Conservation (phyloP, 371 early-diverging fungal genomes). For the Scutellospora calospora region DNA sequence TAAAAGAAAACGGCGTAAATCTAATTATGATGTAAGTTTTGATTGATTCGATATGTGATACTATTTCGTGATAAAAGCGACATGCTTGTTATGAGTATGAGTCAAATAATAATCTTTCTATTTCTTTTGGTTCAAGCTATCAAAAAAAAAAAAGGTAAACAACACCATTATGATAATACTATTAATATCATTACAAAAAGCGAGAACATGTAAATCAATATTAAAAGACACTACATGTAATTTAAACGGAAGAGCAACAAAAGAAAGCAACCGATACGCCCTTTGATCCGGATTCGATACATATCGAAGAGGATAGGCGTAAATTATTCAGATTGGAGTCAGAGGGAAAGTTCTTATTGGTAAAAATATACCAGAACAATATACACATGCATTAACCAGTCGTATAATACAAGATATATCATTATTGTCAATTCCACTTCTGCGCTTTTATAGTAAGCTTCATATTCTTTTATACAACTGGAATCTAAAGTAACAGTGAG, state of each 20-base stretch:
- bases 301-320: too few relatives aligned
- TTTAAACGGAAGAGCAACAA: not conserved
- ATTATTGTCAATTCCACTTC: too few relatives aligned
- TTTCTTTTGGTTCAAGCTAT: slow-evolving; percentile 2
- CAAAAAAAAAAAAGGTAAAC: slow-evolving; percentile 25
- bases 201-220: slow-evolving; percentile 14
- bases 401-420: too few relatives aligned
- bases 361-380: too few relatives aligned
- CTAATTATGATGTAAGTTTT: slow-evolving; percentile 17
- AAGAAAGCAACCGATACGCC: slow-evolving; percentile 6
- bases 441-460: too few relatives aligned
- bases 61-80: not conserved
- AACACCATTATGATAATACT: too few relatives aligned
- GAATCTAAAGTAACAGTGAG: not conserved
- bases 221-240: slow-evolving; percentile 19
- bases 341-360: too few relatives aligned
- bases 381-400: too few relatives aligned
- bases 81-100: slow-evolving; percentile 19
- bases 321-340: too few relatives aligned
- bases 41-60: not conserved
- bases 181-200: not conserved
- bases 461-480: too few relatives aligned
- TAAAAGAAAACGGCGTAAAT: slow-evolving; percentile 20
- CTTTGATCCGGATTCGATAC: too few relatives aligned
- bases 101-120: slow-evolving; percentile 18